Percentiles rank a stretch among this genome's conserved stretches.
These are phyloP conservation scores for Botryotinia globosa DNA, from an alignment of 2,329 filamentous ascomycete species.

Conservation along the genomic window DNA sequence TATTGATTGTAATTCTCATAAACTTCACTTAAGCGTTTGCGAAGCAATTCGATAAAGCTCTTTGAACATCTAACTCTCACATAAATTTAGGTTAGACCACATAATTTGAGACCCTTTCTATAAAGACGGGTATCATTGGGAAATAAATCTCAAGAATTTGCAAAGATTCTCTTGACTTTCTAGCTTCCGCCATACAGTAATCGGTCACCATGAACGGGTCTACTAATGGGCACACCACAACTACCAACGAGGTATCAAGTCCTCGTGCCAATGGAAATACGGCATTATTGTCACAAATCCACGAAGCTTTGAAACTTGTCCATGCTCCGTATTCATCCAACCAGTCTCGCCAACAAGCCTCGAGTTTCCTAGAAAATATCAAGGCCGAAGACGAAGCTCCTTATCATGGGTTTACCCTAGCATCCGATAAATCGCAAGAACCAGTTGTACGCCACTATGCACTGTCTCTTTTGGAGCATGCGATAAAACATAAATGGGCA, in stretches of 20 bases:
- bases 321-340: slow-evolving; percentile 81
- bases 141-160: neutral
- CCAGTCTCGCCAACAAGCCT: slow-evolving; percentile 75
- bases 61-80: neutral
- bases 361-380: slow-evolving; percentile 79
- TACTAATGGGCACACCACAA: slow-evolving; percentile 28
- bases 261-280: slow-evolving; percentile 42
- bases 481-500: slow-evolving; percentile 80
- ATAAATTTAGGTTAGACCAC: slow-evolving; percentile 3
- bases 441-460: slow-evolving; percentile 90
- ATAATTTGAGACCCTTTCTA: neutral
- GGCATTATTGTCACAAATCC: slow-evolving; percentile 63
- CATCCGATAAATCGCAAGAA: slow-evolving; percentile 69
- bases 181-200: neutral
- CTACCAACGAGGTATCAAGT: slow-evolving; percentile 20
- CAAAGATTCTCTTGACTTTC: neutral
- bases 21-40: slow-evolving; percentile 2
- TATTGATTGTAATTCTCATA: slow-evolving; percentile 11
- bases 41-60: slow-evolving; percentile 17
- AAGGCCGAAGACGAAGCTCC: slow-evolving; percentile 79
- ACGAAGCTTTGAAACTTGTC: slow-evolving; percentile 81
- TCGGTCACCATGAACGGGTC: slow-evolving; percentile 33
- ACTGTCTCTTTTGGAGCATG: slow-evolving; percentile 84
- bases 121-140: neutral
- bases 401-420: slow-evolving; percentile 79